These are phyloP conservation scores for Ajuga chamaepitys DNA, from an alignment of 257 asterid genomes.

Conservation along the genomic window DNA sequence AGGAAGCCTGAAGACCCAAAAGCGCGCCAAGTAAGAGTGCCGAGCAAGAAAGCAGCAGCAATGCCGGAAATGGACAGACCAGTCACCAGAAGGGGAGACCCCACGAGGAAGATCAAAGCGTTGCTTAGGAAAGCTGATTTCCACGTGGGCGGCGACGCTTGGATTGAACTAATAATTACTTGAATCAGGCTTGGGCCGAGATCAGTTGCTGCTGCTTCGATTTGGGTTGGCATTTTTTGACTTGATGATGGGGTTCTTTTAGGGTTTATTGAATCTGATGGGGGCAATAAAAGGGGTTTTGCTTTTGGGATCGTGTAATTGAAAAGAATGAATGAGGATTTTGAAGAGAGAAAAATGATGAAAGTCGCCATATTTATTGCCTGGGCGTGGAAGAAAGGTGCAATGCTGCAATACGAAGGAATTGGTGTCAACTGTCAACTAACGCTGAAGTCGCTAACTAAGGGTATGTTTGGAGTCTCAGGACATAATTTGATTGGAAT, in stretches of 20 bases:
- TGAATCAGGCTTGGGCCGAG: slow-evolving; percentile 47
- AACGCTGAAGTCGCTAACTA: no score
- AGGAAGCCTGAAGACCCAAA: slow-evolving; percentile 78
- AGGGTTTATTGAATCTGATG: slow-evolving; percentile 18
- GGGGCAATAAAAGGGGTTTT: slow-evolving; percentile 17
- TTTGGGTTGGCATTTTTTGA: slow-evolving; percentile 21
- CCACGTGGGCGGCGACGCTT: slow-evolving; percentile 83
- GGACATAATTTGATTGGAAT: no score
- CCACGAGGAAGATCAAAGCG: slow-evolving; percentile 44
- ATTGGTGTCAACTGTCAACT: background rate
- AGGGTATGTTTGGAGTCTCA: no score
- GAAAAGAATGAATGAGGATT: slow-evolving; percentile 13
- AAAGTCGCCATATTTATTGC: slow-evolving; percentile 27
- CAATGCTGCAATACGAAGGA: slow-evolving; percentile 8
- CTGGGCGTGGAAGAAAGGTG: slow-evolving; percentile 3
- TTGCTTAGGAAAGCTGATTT: slow-evolving; percentile 60
- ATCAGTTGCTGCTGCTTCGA: slow-evolving; percentile 38
- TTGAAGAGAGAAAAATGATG: slow-evolving; percentile 7
- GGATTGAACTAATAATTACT: slow-evolving; percentile 41
- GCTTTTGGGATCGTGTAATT: slow-evolving; percentile 18
- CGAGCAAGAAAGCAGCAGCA: slow-evolving; percentile 84
- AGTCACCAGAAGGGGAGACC: slow-evolving; percentile 64
- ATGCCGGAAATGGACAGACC: slow-evolving; percentile 76
- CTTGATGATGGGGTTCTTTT: background rate
- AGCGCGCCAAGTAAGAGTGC: slow-evolving; percentile 91